These are phyloP conservation scores for Stephania japonica DNA, from an alignment of 164 flowering plant species.

Conservation along the genomic window DNA sequence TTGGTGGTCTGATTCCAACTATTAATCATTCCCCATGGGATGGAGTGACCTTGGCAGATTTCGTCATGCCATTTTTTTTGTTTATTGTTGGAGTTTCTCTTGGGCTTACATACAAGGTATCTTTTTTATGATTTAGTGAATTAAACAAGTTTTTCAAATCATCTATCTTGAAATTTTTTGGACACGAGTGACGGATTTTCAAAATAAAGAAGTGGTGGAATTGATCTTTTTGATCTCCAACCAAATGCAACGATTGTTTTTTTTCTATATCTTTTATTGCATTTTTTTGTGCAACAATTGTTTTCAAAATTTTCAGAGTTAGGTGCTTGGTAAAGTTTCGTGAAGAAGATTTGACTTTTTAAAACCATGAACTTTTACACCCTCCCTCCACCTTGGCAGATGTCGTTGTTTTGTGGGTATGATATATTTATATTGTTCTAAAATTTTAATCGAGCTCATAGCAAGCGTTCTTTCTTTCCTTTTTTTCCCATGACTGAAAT, in stretches of 20 bases:
- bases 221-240: too few species aligned
- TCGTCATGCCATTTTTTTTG: constrained; percentile 12
- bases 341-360: background rate
- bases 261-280: background rate
- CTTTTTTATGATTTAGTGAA: background rate
- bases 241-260: background rate
- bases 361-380: background rate
- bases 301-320: background rate
- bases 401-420: background rate
- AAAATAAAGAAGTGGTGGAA: too few species aligned
- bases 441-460: background rate
- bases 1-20: constrained; percentile 10
- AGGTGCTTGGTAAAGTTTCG: background rate
- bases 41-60: constrained; percentile 13
- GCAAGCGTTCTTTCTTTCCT: background rate
- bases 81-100: constrained; percentile 14
- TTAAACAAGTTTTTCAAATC: background rate
- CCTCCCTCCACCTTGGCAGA: background rate
- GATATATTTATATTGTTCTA: background rate
- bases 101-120: constrained; percentile 7
- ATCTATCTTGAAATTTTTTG: background rate
- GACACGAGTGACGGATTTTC: too few species aligned
- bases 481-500: background rate
- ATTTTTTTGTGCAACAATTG: background rate
- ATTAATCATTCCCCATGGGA: constrained; percentile 17